phyloP scores from a whole-genome alignment of 495 filamentous ascomycete genomes.

The Achaetomiella virescens region DNA sequence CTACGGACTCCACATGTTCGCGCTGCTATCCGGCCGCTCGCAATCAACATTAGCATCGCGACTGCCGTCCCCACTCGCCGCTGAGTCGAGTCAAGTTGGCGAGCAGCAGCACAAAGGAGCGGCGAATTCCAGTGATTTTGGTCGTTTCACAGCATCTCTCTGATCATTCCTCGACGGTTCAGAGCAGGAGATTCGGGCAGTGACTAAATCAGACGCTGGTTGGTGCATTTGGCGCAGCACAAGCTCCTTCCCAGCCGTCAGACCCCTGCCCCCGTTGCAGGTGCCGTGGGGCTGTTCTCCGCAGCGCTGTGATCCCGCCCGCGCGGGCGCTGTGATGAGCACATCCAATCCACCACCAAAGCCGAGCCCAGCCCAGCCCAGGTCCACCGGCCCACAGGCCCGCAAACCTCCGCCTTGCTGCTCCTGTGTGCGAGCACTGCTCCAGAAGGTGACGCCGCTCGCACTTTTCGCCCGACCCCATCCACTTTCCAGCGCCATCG shows the following conservation, averaged over 20 bases:
- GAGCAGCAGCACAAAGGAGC: no score
- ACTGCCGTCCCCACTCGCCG: no score
- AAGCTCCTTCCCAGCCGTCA: neutral
- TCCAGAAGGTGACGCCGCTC: neutral
- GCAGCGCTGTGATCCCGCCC: neutral
- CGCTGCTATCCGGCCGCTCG: no score
- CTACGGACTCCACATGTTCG: no score
- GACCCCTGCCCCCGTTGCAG: neutral
- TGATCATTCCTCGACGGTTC: no score
- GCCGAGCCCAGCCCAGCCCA: neutral
- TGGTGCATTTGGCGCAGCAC: neutral
- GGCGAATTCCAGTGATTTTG: no score
- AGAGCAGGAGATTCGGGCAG: no score
- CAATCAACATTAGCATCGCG: no score
- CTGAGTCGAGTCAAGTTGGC: no score
- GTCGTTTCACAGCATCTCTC: no score
- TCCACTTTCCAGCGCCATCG: neutral
- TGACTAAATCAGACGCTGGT: neutral
- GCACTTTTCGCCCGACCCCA: slow-evolving; percentile 12
- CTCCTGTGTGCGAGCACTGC: neutral
- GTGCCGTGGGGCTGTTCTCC: neutral
- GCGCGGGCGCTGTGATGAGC: neutral
- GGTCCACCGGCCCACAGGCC: slow-evolving; percentile 7
- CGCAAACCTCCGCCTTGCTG: neutral
- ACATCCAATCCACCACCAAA: neutral